These are phyloP conservation scores for Umbelopsis isabellina DNA, from an alignment of 192 early-diverging fungal genomes.

Conservation along the genomic window DNA sequence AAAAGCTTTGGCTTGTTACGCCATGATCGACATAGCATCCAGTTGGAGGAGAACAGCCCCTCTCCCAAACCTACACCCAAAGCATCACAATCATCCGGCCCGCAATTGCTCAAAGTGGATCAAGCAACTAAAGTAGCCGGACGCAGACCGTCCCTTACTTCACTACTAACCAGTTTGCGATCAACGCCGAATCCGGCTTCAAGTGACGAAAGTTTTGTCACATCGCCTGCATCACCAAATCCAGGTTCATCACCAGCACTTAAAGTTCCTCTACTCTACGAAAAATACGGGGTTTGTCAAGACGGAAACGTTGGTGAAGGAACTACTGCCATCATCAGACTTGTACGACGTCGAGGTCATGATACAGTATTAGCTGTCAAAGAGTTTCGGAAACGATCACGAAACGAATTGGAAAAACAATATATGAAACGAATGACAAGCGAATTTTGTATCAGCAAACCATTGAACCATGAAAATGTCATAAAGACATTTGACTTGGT, in stretches of 20 bases:
- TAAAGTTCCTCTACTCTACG: conserved; percentile 14
- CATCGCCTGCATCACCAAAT: neutral
- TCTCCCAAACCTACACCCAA: neutral
- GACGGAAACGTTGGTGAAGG: conserved; percentile 70
- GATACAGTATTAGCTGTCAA: conserved; percentile 83
- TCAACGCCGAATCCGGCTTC: neutral
- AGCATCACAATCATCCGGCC: neutral
- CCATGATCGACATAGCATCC: conserved; percentile 7
- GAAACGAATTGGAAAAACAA: conserved; percentile 86
- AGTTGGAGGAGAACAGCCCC: neutral
- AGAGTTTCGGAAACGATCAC: conserved; percentile 80
- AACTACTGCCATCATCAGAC: conserved; percentile 88
- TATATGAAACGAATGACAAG: conserved; percentile 93
- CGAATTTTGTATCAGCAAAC: conserved; percentile 95
- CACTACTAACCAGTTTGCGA: neutral
- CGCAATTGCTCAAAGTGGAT: neutral
- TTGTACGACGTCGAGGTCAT: conserved; percentile 64
- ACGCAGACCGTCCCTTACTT: conserved; percentile 4
- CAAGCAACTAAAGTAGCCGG: neutral
- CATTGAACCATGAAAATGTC: conserved; percentile 86
- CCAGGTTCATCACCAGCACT: neutral
- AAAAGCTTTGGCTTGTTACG: neutral
- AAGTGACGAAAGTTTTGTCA: neutral
- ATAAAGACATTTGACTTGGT: conserved; percentile 93
- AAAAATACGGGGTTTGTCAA: conserved; percentile 36